Percentiles rank a stretch among this genome's conserved stretches.
These are phyloP conservation scores for Colletotrichum truncatum DNA, from an alignment of 2,329 filamentous ascomycete species.

Conservation along the genomic window DNA sequence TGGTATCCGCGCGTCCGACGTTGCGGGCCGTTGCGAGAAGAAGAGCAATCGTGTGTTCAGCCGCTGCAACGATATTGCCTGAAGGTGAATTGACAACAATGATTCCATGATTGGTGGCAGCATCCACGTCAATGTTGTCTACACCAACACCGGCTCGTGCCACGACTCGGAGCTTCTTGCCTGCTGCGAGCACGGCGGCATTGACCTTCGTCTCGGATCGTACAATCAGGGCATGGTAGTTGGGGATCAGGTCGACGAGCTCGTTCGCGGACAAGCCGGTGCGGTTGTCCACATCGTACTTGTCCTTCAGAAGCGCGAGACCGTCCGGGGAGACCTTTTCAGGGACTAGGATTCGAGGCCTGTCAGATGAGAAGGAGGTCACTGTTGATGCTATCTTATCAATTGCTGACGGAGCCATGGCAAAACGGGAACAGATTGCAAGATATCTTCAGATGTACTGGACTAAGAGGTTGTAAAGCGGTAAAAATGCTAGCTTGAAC, in stretches of 20 bases:
- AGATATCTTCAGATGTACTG: not conserved
- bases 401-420: slow-evolving; percentile 37
- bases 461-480: not conserved
- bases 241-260: slow-evolving; percentile 71
- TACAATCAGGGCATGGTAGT: slow-evolving; percentile 81
- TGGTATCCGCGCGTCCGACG: slow-evolving; percentile 74
- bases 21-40: slow-evolving; percentile 80
- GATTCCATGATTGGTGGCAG: slow-evolving; percentile 77
- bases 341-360: slow-evolving; percentile 71
- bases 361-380: slow-evolving; percentile 30
- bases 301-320: slow-evolving; percentile 71
- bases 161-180: slow-evolving; percentile 77
- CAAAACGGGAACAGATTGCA: not conserved
- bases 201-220: slow-evolving; percentile 86
- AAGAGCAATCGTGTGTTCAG: slow-evolving; percentile 80
- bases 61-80: slow-evolving; percentile 83
- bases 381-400: slow-evolving; percentile 30
- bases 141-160: slow-evolving; percentile 84
- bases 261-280: slow-evolving; percentile 70
- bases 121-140: slow-evolving; percentile 81
- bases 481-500: not conserved
- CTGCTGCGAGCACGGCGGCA: slow-evolving; percentile 70
- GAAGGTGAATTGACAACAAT: slow-evolving; percentile 83
- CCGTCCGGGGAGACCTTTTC: slow-evolving; percentile 86
- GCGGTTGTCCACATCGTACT: slow-evolving; percentile 76